A percentile compares a stretch with the other conserved stretches of the same genome.
These are phyloP conservation scores for Nepenthes mirabilis DNA, from an alignment of 148 eudicot species.

Conservation along the genomic window DNA sequence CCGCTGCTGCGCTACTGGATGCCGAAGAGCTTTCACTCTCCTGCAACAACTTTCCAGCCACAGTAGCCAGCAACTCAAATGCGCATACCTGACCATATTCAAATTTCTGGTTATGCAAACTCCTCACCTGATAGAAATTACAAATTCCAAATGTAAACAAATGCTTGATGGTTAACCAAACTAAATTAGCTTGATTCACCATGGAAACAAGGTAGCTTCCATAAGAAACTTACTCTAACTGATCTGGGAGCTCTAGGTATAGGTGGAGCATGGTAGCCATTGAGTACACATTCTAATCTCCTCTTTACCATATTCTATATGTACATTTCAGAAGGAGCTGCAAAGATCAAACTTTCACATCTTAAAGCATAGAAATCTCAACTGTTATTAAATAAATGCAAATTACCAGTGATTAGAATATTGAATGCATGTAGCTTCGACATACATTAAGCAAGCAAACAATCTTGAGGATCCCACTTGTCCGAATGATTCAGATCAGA, in stretches of 20 bases:
- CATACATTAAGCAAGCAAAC: too few relatives aligned
- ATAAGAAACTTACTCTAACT: constrained; percentile 44
- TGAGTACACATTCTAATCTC: constrained; percentile 39
- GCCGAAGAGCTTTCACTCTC: constrained; percentile 84
- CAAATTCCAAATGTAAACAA: neutral
- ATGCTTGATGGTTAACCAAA: neutral
- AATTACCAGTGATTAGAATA: too few relatives aligned
- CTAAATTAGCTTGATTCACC: neutral
- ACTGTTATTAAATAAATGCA: too few relatives aligned
- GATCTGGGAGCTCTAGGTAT: constrained; percentile 97
- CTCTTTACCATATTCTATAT: constrained; percentile 69
- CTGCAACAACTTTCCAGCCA: constrained; percentile 84
- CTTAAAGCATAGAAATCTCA: too few relatives aligned
- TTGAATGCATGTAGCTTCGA: too few relatives aligned
- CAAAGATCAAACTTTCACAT: too few relatives aligned
- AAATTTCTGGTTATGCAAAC: constrained; percentile 23
- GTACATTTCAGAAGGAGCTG: constrained; percentile 27
- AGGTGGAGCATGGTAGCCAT: constrained; percentile 42
- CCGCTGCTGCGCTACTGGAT: constrained; percentile 64
- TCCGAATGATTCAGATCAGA: too few relatives aligned
- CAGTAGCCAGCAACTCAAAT: constrained; percentile 87
- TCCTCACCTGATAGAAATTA: constrained; percentile 38
- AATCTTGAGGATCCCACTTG: too few relatives aligned
- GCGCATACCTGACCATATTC: constrained; percentile 54
- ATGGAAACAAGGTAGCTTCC: neutral